Percentiles rank a stretch among this genome's conserved stretches.
Conservation (phyloP, 2,329 filamentous ascomycete genomes). For the Aureobasidium sp. region DNA sequence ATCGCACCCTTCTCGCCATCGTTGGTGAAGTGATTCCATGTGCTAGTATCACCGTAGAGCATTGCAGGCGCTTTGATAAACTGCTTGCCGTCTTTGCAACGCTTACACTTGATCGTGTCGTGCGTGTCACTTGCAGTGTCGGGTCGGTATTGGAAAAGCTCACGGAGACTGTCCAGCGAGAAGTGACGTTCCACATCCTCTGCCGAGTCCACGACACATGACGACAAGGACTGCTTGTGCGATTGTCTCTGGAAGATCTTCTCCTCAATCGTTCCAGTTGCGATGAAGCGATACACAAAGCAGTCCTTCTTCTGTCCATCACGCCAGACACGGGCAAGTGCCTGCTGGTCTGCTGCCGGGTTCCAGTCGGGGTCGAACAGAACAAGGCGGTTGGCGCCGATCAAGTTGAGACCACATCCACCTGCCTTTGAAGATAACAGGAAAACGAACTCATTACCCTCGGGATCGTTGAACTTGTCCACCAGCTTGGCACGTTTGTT, state of each 20-base stretch:
- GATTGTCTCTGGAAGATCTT: conserved; percentile 99
- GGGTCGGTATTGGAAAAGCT: conserved; percentile 87
- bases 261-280: conserved; percentile 95
- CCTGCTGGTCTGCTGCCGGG: conserved; percentile 93
- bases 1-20: conserved; percentile 56
- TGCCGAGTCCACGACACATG: conserved; percentile 90
- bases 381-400: conserved; percentile 88
- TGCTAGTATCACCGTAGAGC: conserved; percentile 95
- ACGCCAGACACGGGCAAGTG: conserved; percentile 93
- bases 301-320: conserved; percentile 99
- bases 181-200: conserved; percentile 98
- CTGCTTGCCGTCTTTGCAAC: conserved; percentile 77
- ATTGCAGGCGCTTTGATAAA: conserved; percentile 86
- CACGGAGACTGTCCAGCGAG: conserved; percentile 78
- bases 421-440: conserved; percentile 95
- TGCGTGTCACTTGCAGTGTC: conserved; percentile 89
- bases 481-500: conserved; percentile 96
- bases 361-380: conserved; percentile 97
- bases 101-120: conserved; percentile 97
- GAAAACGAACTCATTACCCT: conserved; percentile 86
- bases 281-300: conserved; percentile 99
- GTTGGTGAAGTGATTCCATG: conserved; percentile 98
- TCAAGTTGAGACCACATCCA: conserved; percentile 91
- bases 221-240: conserved; percentile 94
- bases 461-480: conserved; percentile 93